These are phyloP conservation scores for Lolium rigidum DNA, from an alignment of 176 grass and related monocot species.

Conservation along the genomic window DNA sequence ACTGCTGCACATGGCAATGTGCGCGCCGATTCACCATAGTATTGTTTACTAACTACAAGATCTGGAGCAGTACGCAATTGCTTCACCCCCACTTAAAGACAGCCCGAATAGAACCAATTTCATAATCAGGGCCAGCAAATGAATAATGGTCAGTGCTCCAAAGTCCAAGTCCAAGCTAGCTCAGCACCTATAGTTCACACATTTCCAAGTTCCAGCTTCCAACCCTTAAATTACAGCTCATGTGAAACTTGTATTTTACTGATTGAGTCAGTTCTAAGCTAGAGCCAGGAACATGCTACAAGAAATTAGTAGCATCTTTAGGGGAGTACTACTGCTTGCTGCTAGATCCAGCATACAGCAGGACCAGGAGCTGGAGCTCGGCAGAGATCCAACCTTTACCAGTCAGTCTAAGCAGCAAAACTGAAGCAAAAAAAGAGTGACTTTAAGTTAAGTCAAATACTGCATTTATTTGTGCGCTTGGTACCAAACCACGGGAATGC, in stretches of 20 bases:
- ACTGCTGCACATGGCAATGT: constrained; percentile 47
- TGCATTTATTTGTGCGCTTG: background rate
- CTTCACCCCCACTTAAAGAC: constrained; percentile 62
- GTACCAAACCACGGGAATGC: background rate
- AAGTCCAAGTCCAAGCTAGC: constrained; percentile 28
- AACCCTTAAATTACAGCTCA: too few species aligned
- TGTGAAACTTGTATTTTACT: constrained; percentile 37
- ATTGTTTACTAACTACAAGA: constrained; percentile 66
- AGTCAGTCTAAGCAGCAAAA: constrained; percentile 1
- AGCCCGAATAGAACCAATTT: constrained; percentile 35
- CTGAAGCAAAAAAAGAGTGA: background rate
- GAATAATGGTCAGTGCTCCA: background rate
- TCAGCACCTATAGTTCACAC: constrained; percentile 11
- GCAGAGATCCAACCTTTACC: constrained; percentile 23
- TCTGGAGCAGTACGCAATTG: constrained; percentile 47
- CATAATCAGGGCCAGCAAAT: constrained; percentile 34
- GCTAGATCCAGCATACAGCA: constrained; percentile 34
- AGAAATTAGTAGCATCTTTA: constrained; percentile 15
- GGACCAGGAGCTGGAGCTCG: constrained; percentile 23
- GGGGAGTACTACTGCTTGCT: constrained; percentile 1
- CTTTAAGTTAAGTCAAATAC: background rate
- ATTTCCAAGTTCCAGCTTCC: constrained; percentile 30
- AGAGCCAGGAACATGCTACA: constrained; percentile 21
- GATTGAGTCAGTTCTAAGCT: constrained; percentile 35
- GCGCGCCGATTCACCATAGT: constrained; percentile 14